Evolutionary conservation across 2,329 filamentous ascomycete genomes (phyloP), one percentile per base, ranked within the genome.

Genomic region (Periconia sp.): DNA sequence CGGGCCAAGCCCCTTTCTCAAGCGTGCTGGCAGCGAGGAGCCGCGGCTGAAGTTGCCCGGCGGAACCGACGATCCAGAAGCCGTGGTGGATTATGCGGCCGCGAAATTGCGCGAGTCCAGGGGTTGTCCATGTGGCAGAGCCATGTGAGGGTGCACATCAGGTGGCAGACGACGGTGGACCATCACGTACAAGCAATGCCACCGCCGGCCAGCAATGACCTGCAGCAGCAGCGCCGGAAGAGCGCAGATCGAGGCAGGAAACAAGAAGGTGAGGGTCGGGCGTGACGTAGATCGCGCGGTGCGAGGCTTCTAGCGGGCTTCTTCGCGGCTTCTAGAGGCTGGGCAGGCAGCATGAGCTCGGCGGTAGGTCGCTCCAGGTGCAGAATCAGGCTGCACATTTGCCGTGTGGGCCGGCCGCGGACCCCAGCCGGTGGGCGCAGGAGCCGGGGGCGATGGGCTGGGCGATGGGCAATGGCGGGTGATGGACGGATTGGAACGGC

Each of bases 291-390:
- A 24, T 16, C 18, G 21, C 11, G 19, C 38, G 30, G 31, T 31
- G 21, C 17, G 16, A 18, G 17, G 13, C n/a, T 18, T 5, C 8
- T 15, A 5, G 25, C 4, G n/a, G 5, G 9, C 16, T 5, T 16
- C 13, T 39, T 47, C 40, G 16, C 39, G 13, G 30, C 23, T 48
- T 35, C 45, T 40, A 32, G 35, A 21, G 44, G 21, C 40, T 43
- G 21, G 45, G 37, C 45, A 23, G 21, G 21, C 17, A 12, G 7
- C 11, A n/a, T n/a, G 31, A 31, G n/a, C 29, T 35, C 26, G 28
- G 15, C n/a, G n/a, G n/a, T n/a, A n/a, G n/a, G n/a, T n/a, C n/a
- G n/a, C 30, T 21, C 34, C 29, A 23, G 45, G 35, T 33, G 33
- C 25, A 28, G 22, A 28, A 41, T 49, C 46, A 45, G 41, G 37